Evolutionary conservation across 805 yeast species (phyloP), one percentile per base, ranked within the genome.

Genomic region (Maudiozyma pseudohumilis): DNA sequence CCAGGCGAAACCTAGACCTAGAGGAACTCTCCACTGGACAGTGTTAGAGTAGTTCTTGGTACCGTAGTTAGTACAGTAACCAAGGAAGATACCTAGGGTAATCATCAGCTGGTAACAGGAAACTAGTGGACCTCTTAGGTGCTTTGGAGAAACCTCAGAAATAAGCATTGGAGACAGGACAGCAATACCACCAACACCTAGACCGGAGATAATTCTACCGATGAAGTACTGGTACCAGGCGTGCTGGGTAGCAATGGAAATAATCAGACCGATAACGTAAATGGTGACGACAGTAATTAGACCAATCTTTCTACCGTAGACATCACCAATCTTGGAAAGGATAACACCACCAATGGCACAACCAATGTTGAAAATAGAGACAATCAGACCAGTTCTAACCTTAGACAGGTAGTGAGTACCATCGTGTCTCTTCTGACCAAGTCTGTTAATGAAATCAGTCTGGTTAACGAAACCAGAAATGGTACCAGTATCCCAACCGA

Each of bases 401-500:
- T 67, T 58, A n/a, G 70, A 61, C 35, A 74, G 56, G 33, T 56
- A 53, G 45, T 55, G 50, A 2, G 50, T 58, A 40, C 79, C 80
- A 30, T 45, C 52, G 5, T 54, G 35, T 34, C 62, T 45, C 3
- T 44, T 17, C 43, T 64, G 59, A 52, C 82, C 85, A 46, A 77
- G 77, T 49, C 77, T 63, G 15, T 46, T 40, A 36, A 61, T 53
- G 58, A 71, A 79, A 44, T 75, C 75, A n/a, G 65, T 49, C 77
- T 78, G 74, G 54, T 74, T 74, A 35, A 77, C 75, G 50, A 79
- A 75, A 47, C 85, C 85, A 29, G 82, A 76, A 58, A 78, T 73
- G 45, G 86, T 77, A 64, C 86, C 87, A 36, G 84, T 80, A 64
- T 79, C 87, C 70, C 79, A 79, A 42, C 87, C 87, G 52, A 43